phyloP scores from a whole-genome alignment of 2,329 filamentous ascomycete genomes.

The Reticulascus tulasneorum region DNA sequence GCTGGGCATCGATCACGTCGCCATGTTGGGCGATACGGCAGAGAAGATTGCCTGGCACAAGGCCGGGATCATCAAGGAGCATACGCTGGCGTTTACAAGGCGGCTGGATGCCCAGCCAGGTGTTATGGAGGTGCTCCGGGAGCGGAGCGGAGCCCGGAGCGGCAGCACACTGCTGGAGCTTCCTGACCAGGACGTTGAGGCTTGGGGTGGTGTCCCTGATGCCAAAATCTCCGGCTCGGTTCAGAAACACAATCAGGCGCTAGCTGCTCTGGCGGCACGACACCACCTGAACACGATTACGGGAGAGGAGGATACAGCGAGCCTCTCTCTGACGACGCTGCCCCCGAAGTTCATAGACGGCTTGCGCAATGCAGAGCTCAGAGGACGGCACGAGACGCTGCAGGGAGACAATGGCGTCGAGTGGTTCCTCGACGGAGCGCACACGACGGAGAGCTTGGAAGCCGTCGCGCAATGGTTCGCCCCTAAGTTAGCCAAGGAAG shows the following conservation, averaged over 20 bases:
- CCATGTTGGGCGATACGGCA: slow-evolving; percentile 73
- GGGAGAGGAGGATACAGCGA: too few relatives aligned
- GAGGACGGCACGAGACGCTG: slow-evolving; percentile 74
- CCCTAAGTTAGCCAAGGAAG: slow-evolving; percentile 20
- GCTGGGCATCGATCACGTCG: slow-evolving; percentile 80
- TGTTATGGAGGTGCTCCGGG: slow-evolving; percentile 40
- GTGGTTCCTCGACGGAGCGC: slow-evolving; percentile 86
- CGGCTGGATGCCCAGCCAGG: slow-evolving; percentile 24
- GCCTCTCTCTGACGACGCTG: slow-evolving; percentile 15
- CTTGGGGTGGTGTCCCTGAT: slow-evolving; percentile 22
- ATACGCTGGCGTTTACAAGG: slow-evolving; percentile 35
- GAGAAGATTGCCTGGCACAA: slow-evolving; percentile 89
- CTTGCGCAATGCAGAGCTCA: slow-evolving; percentile 62
- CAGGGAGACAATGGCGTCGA: slow-evolving; percentile 38
- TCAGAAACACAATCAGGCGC: slow-evolving; percentile 55
- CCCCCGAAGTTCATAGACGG: slow-evolving; percentile 60
- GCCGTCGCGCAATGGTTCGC: slow-evolving; percentile 77
- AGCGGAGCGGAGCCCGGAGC: slow-evolving; percentile 51
- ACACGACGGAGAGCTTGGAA: slow-evolving; percentile 79
- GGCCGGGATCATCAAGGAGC: slow-evolving; percentile 75
- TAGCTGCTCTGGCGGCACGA: slow-evolving; percentile 43
- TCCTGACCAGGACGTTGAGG: slow-evolving; percentile 1
- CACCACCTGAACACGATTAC: too few relatives aligned
- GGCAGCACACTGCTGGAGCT: slow-evolving; percentile 36
- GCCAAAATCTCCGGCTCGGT: slow-evolving; percentile 52